phyloP scores from a whole-genome alignment of 306 rosid species.

The Pyrus betulifolia region DNA sequence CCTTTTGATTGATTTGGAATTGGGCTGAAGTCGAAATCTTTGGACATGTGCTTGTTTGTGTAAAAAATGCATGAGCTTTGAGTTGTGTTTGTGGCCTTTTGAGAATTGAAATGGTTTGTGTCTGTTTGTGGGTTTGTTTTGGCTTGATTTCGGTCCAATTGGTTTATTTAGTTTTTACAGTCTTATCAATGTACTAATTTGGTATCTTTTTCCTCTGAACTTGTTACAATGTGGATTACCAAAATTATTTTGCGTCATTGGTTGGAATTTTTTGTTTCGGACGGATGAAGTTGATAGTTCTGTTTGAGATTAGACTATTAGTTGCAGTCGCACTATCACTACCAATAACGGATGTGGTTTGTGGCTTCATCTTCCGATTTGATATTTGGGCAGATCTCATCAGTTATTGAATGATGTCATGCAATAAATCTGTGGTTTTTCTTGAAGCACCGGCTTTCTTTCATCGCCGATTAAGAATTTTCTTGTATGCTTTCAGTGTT shows the following conservation, averaged over 20 bases:
- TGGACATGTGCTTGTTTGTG: background rate
- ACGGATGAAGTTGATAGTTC: background rate
- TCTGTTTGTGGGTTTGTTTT: background rate
- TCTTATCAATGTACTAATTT: background rate
- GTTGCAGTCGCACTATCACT: background rate
- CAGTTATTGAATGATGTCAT: background rate
- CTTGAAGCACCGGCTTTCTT: background rate
- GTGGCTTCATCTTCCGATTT: background rate
- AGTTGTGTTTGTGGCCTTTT: background rate
- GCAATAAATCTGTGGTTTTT: background rate
- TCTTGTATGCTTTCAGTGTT: background rate
- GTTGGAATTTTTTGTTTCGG: background rate
- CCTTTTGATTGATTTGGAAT: background rate
- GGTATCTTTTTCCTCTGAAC: background rate
- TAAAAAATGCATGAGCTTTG: background rate
- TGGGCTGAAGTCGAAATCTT: background rate
- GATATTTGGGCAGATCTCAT: background rate
- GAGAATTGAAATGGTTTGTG: background rate
- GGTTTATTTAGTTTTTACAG: background rate
- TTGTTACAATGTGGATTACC: background rate
- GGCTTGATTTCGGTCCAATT: background rate
- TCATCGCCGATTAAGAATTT: background rate
- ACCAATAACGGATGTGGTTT: background rate
- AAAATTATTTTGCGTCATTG: background rate
- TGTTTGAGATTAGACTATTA: background rate